Evolutionary conservation across 257 asterid genomes (phyloP), one percentile per base, ranked within the genome.

Genomic region (Nicotiana knightiana): DNA sequence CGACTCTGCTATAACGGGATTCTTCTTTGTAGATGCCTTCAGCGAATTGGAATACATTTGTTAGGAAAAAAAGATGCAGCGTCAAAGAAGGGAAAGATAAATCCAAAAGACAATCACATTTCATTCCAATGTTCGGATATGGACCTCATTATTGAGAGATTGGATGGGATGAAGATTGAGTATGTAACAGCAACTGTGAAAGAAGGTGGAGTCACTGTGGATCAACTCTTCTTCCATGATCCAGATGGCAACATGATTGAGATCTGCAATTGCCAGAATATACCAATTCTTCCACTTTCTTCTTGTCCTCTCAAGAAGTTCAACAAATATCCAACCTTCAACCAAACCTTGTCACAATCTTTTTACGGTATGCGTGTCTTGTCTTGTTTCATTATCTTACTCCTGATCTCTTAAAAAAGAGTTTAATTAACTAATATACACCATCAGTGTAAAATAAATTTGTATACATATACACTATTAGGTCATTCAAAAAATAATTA

Each of bases 71-170:
- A 90, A 9, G 83, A 85, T 24, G 77, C 17, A 0, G 68, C 65
- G 5, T 33, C 11, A 15, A 84, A 87, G 79, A 89, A 87, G 4
- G 85, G 77, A 0, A 89, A 83, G 79, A 94, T 94, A 9, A 93
- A 93, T 6, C 97, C 98, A 12, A 94, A 94, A 39, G 97, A 94
- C 85, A 89, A 91, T 64, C 98, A 94, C 87, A 93, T 94, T n/a
- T 92, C 97, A 51, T 94, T 94, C 57, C 92, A 94, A 9, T 90
- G 95, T 54, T 18, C 98, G 0, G 87, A 92, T 39, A 88, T 94
- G 97, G 87, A 88, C 0, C 8, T 88, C 0, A 81, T 92, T 0
- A 87, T 90, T 51, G 77, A 70, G 8, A 90, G 86, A 51, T 30
- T 93, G 85, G 84, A 90, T 15, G 91, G 85, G 0, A 89, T 89